Percentiles rank a stretch among this genome's conserved stretches.
These are phyloP conservation scores for Cairneyella variabilis DNA, from an alignment of 495 filamentous ascomycete genomes.

Conservation along the genomic window DNA sequence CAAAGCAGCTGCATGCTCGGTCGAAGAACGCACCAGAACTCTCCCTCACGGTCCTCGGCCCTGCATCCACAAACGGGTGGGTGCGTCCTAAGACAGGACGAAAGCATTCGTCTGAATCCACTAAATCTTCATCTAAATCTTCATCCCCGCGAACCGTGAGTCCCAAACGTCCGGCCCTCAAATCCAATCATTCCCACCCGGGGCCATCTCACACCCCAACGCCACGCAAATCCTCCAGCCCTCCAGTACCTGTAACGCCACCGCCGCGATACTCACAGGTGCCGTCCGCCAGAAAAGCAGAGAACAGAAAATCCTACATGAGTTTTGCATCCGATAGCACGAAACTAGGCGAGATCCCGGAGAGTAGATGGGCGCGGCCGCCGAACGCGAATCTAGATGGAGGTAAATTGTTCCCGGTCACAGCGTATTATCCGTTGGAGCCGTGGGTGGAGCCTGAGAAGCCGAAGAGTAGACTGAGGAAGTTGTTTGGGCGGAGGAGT, in stretches of 20 bases:
- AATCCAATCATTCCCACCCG: no score
- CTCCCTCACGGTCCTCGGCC: conserved; percentile 14
- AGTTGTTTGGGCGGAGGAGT: conserved; percentile 16
- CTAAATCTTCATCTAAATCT: conserved; percentile 1
- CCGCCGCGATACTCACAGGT: neutral
- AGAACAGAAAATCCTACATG: conserved; percentile 17
- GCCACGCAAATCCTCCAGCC: neutral
- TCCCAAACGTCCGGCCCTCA: neutral
- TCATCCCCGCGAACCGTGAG: neutral
- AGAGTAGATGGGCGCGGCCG: conserved; percentile 18
- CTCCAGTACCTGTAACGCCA: neutral
- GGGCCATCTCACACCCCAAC: neutral
- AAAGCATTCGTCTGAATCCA: conserved; percentile 11
- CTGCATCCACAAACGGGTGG: conserved; percentile 19
- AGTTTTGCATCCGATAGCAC: conserved; percentile 26
- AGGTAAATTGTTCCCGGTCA: conserved; percentile 18
- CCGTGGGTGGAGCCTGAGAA: conserved; percentile 21
- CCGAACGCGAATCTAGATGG: neutral
- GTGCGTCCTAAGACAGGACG: conserved; percentile 15
- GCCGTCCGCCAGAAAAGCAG: neutral
- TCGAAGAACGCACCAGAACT: conserved; percentile 17
- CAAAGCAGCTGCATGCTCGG: conserved; percentile 2
- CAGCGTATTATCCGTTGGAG: conserved; percentile 15
- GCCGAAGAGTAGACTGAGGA: conserved; percentile 20
- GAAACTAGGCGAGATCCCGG: conserved; percentile 28